phyloP scores from a whole-genome alignment of 805 yeast species.

The Kazachstania africana region DNA sequence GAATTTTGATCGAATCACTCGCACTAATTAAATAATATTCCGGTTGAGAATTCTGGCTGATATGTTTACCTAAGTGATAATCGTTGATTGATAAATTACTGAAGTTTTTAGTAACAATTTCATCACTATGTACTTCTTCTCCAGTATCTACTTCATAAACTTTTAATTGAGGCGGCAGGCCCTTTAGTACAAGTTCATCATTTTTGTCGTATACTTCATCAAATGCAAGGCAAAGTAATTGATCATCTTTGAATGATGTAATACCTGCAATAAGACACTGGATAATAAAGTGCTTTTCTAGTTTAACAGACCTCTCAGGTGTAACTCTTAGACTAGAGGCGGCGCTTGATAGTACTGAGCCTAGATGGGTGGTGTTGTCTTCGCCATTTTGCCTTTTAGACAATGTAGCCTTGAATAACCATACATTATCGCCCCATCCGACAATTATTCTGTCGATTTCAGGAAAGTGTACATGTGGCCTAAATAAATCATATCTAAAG shows the following conservation, averaged over 20 bases:
- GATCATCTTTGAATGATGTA: slow-evolving; percentile 62
- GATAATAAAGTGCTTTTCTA: slow-evolving; percentile 30
- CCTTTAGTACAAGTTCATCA: slow-evolving; percentile 17
- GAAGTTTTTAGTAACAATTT: slow-evolving; percentile 48
- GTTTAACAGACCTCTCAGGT: slow-evolving; percentile 31
- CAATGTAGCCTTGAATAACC: slow-evolving; percentile 46
- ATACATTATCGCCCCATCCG: slow-evolving; percentile 75
- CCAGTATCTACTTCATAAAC: slow-evolving; percentile 55
- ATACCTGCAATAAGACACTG: slow-evolving; percentile 58
- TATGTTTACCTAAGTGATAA: slow-evolving; percentile 50
- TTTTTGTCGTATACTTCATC: slow-evolving; percentile 5
- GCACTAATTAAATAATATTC: slow-evolving; percentile 67
- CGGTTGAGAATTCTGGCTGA: slow-evolving; percentile 25
- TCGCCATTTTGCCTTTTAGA: background rate
- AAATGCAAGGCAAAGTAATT: slow-evolving; percentile 35
- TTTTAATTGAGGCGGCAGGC: slow-evolving; percentile 63
- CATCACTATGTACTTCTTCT: slow-evolving; percentile 69
- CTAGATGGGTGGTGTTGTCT: slow-evolving; percentile 9
- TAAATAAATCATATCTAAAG: slow-evolving; percentile 58
- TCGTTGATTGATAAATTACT: slow-evolving; percentile 67
- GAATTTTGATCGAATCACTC: slow-evolving; percentile 66
- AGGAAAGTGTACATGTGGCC: slow-evolving; percentile 64
- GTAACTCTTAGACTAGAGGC: slow-evolving; percentile 37
- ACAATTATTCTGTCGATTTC: slow-evolving; percentile 57
- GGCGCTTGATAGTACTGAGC: slow-evolving; percentile 28